These are phyloP conservation scores for Akanthomyces muscarius DNA, from an alignment of 2,329 filamentous ascomycete genomes.

Conservation along the genomic window DNA sequence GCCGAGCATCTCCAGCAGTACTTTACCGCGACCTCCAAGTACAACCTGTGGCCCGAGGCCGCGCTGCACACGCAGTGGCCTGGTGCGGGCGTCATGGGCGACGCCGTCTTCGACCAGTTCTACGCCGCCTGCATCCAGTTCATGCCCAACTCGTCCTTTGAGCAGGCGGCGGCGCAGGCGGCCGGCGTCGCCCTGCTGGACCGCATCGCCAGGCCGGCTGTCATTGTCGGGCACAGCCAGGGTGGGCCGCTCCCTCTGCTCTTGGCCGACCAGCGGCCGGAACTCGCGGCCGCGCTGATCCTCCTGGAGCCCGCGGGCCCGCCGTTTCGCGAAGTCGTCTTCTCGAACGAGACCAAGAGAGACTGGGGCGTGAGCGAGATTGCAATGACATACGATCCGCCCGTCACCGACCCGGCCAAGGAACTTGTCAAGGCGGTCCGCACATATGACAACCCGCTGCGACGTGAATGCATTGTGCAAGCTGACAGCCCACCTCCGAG, in stretches of 20 bases:
- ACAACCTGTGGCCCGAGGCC: slow-evolving; percentile 38
- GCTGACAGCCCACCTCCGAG: slow-evolving; percentile 30
- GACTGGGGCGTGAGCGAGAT: slow-evolving; percentile 46
- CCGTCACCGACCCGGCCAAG: slow-evolving; percentile 32
- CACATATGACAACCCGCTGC: slow-evolving; percentile 16
- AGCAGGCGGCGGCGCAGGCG: slow-evolving; percentile 34
- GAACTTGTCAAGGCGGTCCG: slow-evolving; percentile 30
- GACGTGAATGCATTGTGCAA: slow-evolving; percentile 31
- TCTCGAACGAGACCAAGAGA: slow-evolving; percentile 31
- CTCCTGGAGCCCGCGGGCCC: slow-evolving; percentile 45
- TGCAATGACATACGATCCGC: slow-evolving; percentile 45
- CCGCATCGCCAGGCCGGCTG: slow-evolving; percentile 37
- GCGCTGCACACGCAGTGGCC: slow-evolving; percentile 41
- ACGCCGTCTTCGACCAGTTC: slow-evolving; percentile 38
- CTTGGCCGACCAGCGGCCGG: slow-evolving; percentile 38
- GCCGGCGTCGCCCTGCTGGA: slow-evolving; percentile 42
- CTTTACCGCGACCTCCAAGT: slow-evolving; percentile 34
- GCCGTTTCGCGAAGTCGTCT: slow-evolving; percentile 41
- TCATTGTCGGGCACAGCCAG: slow-evolving; percentile 44
- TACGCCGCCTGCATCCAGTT: slow-evolving; percentile 39
- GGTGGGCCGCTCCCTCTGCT: slow-evolving; percentile 41
- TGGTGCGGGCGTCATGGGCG: slow-evolving; percentile 36
- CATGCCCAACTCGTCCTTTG: slow-evolving; percentile 28
- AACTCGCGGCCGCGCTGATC: slow-evolving; percentile 39
- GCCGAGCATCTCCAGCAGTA: slow-evolving; percentile 33